Base-by-base conservation (phyloP, 805 yeast species). In the Candida xiaguanensis region DNA sequence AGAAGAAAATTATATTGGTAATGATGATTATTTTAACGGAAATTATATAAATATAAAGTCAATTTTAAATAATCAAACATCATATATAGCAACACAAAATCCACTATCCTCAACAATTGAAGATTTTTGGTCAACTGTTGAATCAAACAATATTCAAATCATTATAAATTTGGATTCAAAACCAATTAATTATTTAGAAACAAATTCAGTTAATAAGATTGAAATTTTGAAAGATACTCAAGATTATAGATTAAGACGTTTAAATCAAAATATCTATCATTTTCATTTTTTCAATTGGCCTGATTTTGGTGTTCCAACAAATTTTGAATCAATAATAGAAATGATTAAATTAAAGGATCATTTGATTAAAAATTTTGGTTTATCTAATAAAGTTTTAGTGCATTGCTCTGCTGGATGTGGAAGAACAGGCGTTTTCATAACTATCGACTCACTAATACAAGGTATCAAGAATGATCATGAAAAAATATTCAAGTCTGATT, bases 401-500 rank as follows among this genome's bases (percentile, higher is more conserved):
- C 82, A 77, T 51, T 77, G 82, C 45, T 74, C 80, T 1, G 82
- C 82, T 0, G 82, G 82, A 0, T 78, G 80, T 44, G 82, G 82
- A 9, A 61, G 82, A 46, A 73, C 81, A 0, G 80, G 80, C 6
- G 70, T 76, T 9, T 75, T 63, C 43, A 72, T 75, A 12, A 59
- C 76, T 2, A 45, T 73, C 19, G 78, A 75, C 45, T 65, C 61
- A 56, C 53, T 66, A 12, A 36, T 62, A 20, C 60, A 61, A 39
- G 49, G 56, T 32, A 50, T 64, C 18, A 28, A 42, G 4, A 32
- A 41, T 18, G 34, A 40, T 20, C 19, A 27, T 4, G 31, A 36
- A 5, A n/a, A 16, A 9, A 26, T 33, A 5, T 25, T 25, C 8
- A 12, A 8, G 2, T 9, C 23, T 2, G 50, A 55, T 5, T 59